Conservation (phyloP, 2,329 filamentous ascomycete genomes). For the Claviceps fusiformis region DNA sequence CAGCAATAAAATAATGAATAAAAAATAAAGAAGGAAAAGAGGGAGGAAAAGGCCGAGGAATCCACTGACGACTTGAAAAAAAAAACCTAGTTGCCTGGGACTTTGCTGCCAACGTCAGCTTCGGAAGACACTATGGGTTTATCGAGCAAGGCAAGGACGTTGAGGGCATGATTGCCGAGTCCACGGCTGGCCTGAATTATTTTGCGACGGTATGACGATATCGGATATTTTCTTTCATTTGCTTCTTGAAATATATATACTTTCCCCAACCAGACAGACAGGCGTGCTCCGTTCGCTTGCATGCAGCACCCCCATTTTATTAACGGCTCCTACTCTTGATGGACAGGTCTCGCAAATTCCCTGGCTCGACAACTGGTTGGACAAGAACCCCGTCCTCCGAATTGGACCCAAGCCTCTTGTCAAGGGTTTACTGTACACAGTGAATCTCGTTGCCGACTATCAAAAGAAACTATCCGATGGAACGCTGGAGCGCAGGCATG, state of each 20-base stretch:
- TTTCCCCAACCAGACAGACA: no score
- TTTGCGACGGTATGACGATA: slow-evolving; percentile 11
- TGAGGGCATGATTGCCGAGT: slow-evolving; percentile 20
- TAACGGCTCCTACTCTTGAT: neutral
- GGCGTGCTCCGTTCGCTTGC: neutral
- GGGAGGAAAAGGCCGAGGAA: neutral
- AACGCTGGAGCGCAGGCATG: slow-evolving; percentile 8
- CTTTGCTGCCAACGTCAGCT: slow-evolving; percentile 26
- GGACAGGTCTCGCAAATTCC: slow-evolving; percentile 12
- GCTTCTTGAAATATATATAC: no score
- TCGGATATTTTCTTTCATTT: neutral
- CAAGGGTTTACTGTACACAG: slow-evolving; percentile 9
- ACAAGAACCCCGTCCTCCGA: slow-evolving; percentile 16
- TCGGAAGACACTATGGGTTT: slow-evolving; percentile 27
- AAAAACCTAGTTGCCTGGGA: slow-evolving; percentile 21
- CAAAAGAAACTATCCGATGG: slow-evolving; percentile 5
- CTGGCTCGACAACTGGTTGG: slow-evolving; percentile 14
- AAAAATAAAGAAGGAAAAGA: neutral
- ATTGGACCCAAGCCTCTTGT: slow-evolving; percentile 12
- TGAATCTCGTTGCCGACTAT: slow-evolving; percentile 11
- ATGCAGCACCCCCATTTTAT: neutral
- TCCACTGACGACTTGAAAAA: neutral
- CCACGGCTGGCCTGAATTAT: slow-evolving; percentile 18
- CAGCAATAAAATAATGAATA: neutral
- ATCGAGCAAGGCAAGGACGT: slow-evolving; percentile 24